Evolutionary conservation across 2,329 filamentous ascomycete genomes (phyloP), one percentile per base, ranked within the genome.

Genomic region (Cyclaneusma minus): DNA sequence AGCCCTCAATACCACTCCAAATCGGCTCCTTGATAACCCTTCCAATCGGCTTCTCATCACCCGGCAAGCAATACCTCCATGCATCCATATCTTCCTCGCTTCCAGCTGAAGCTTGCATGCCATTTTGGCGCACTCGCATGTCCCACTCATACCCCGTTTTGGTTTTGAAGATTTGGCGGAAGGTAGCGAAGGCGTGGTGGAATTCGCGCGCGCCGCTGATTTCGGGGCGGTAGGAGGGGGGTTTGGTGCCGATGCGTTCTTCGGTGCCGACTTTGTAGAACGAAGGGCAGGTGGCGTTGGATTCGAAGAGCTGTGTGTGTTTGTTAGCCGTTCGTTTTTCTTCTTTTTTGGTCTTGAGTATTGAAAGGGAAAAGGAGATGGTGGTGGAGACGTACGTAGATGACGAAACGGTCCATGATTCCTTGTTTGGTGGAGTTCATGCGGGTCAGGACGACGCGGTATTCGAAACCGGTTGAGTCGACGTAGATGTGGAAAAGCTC

Each of bases 401-500:
- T 47, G 0, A 57, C 52, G 21, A 68, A 73, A 17, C 62, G 67
- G 40, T 82, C 67, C 22, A 65, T 64, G 1, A 50, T 42, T 20
- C 63, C 62, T 7, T 55, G 52, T 4, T 39, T 37, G 9, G 47
- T 43, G 33, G 47, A 20, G 43, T 58, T 47, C 50, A 64, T 43
- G 42, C 76, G 65, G 3, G 60, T 60, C 9, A 89, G 51, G 0
- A 59, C 57, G 30, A 80, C 51, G 28, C 72, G 59, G 49, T 82
- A 83, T 4, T 55, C 47, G 44, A 82, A 80, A 24, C 61, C 64
- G 0, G 62, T 62, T 3, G 40, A 29, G 43, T 89, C 80, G 11
- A 49, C 51, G 48, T 77, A 83, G 33, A 79, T 48, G 32, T 69
- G 70, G 41, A 72, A 68, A n/a, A 68, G 53, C 17, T 58, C 71